These are phyloP conservation scores for Myxozyma neotropica DNA, from an alignment of 805 yeast species.

Conservation along the genomic window DNA sequence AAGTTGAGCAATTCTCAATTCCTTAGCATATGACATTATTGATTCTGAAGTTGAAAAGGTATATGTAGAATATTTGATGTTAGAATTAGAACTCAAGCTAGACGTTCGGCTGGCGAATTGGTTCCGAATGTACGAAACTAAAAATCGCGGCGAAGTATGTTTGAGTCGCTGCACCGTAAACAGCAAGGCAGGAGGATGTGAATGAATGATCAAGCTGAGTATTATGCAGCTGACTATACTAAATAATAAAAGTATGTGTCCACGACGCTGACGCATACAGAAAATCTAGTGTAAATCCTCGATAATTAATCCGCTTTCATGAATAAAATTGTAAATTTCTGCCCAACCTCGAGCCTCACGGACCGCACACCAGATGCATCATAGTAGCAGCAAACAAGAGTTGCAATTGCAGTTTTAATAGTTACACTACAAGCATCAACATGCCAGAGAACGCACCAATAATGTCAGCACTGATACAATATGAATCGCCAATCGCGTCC, in stretches of 20 bases:
- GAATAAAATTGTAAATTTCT: neutral
- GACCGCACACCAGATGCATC: neutral
- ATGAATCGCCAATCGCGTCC: neutral
- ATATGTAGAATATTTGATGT: too few species aligned
- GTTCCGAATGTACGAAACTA: neutral
- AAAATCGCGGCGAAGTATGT: neutral
- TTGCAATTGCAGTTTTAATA: neutral
- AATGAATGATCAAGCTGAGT: neutral
- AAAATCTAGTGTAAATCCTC: neutral
- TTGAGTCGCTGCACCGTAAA: neutral
- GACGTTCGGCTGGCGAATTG: neutral
- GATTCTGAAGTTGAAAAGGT: neutral
- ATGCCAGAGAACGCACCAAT: too few species aligned
- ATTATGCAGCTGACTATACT: slow-evolving; percentile 1
- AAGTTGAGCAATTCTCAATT: slow-evolving; percentile 76
- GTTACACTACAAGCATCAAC: too few species aligned
- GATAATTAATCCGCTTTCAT: neutral
- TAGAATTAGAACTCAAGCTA: neutral
- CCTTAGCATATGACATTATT: slow-evolving; percentile 54
- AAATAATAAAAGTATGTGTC: neutral
- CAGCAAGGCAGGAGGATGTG: neutral
- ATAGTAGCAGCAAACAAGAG: neutral
- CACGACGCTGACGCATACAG: neutral
- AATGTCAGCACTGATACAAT: neutral
- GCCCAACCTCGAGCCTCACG: slow-evolving; percentile 2